A percentile compares a stretch with the other conserved stretches of the same genome.
Conservation (phyloP, 1,284 basidiomycete species). For the Abortiporus biennis region DNA sequence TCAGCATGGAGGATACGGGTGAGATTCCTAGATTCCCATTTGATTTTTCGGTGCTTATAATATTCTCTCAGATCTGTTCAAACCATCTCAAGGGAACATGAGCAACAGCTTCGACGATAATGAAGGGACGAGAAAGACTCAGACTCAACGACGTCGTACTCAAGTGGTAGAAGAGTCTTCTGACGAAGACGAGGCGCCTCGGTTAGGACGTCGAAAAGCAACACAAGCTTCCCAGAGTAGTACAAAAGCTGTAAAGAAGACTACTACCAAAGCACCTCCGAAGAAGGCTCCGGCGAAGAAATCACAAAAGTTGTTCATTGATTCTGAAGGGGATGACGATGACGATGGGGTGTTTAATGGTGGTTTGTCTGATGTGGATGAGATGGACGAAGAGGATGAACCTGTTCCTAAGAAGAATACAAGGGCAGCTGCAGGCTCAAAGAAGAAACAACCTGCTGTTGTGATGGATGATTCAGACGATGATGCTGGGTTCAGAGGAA, state of each 20-base stretch:
- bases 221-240: conserved; percentile 1
- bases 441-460: conserved; percentile 30
- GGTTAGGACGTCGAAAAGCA: background rate
- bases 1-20: conserved; percentile 40
- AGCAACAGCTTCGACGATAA: background rate
- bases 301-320: conserved; percentile 20
- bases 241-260: background rate
- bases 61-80: background rate
- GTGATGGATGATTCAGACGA: conserved; percentile 70
- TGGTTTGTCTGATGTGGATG: background rate
- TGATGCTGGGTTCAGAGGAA: conserved; percentile 58
- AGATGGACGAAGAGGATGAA: background rate
- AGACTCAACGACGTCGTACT: background rate
- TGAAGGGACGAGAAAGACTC: background rate
- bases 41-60: background rate
- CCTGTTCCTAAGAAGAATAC: background rate
- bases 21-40: conserved; percentile 12
- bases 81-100: background rate
- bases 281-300: conserved; percentile 8
- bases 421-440: conserved; percentile 12
- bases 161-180: background rate
- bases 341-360: conserved; percentile 1
- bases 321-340: conserved; percentile 14
- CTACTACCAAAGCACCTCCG: background rate
- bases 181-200: background rate